Base-by-base conservation (phyloP, 192 early-diverging fungal genomes). In the Gigaspora rosea region DNA sequence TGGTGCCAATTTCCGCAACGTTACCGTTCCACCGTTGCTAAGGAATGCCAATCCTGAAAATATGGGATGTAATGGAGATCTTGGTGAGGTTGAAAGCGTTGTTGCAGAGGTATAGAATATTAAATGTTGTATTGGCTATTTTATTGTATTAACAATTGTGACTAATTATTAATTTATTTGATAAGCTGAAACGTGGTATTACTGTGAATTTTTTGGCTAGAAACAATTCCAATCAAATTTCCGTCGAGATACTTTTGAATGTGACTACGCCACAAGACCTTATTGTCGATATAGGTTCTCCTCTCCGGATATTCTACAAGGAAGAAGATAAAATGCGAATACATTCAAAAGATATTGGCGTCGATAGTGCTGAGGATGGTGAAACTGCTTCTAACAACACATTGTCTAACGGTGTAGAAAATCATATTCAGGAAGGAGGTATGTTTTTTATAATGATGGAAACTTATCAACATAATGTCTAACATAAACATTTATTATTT, bases 291-390 rank as follows among this genome's bases (percentile, higher is more conserved):
- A 77, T 94, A 16, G 93, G 93, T 2, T 82, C 86, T 46, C 91
- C 93, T 0, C 82, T 86, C 8, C 78, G 84, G 22, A 81, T 88
- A 3, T 89, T 91, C 41, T 89, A 86, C 64, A 93, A 92, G 78
- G 85, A 91, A 68, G 88, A 91, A 36, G 92, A 92, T 67, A 88
- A 91, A 79, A 92, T 93, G 90, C 83, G 84, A 47, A 93, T 93
- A 20, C 90, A 92, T 65, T 86, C 85, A 20, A 83, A 82, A 32
- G 78, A 83, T 22, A 78, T 71, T 16, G 81, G 70, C 47, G 52
- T 71, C 35, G 79, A 72, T 48, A 64, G 50, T 12, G 62, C 47
- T 47, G 65, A 71, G 27, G 73, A 78, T 76, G 77, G 79, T 82
- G 58, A 47, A 15, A 36, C 48, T 49, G n/a, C 18, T 22, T 41